phyloP scores from a whole-genome alignment of 2,329 filamentous ascomycete genomes.

The Microsporum ferrugineum region DNA sequence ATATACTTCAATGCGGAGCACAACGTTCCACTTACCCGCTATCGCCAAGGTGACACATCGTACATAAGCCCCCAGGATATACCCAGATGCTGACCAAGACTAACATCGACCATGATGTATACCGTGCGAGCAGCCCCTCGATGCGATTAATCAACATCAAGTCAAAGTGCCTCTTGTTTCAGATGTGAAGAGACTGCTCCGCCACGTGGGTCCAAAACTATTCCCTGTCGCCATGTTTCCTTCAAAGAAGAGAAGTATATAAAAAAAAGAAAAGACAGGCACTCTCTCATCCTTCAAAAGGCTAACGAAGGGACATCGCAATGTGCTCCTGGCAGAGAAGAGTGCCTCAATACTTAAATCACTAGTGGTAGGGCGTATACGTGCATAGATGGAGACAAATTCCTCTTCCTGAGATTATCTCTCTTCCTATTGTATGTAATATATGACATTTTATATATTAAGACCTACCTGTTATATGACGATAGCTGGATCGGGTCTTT shows the following conservation, averaged over 20 bases:
- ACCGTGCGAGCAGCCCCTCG: neutral
- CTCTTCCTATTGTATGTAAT: neutral
- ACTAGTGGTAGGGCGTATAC: neutral
- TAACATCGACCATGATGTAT: neutral
- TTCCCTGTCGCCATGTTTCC: constrained; percentile 2
- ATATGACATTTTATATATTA: neutral
- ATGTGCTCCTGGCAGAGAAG: neutral
- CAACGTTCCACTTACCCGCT: neutral
- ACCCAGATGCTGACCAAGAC: neutral
- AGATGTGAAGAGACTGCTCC: neutral
- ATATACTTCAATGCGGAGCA: too few species aligned
- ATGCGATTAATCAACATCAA: neutral
- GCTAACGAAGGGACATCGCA: neutral
- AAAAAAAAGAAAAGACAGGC: neutral
- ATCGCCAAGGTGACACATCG: neutral
- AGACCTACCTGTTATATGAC: neutral
- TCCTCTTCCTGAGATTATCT: neutral
- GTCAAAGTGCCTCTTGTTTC: neutral
- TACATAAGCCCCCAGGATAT: neutral
- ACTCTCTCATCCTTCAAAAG: neutral
- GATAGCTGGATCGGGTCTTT: neutral
- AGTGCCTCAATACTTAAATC: neutral
- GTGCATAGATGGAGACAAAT: neutral
- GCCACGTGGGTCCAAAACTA: neutral
- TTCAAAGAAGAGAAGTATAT: neutral